phyloP scores from a whole-genome alignment of 2,329 filamentous ascomycete species.

The Aspergillus floridensis region DNA sequence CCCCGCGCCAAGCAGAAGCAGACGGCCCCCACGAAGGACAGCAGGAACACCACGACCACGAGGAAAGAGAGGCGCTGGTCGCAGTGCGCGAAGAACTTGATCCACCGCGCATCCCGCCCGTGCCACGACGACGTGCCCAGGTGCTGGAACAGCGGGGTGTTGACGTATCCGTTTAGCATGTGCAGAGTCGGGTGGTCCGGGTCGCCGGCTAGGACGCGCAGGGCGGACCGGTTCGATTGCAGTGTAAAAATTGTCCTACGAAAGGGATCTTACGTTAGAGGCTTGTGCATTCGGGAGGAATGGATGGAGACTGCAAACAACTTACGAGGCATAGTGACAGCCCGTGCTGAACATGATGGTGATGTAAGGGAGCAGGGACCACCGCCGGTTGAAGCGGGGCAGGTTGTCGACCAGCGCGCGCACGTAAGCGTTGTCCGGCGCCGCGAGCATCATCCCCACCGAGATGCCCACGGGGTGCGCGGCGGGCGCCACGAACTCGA shows the following conservation, averaged over 20 bases:
- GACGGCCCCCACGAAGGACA: background rate
- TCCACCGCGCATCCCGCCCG: conserved; percentile 37
- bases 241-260: conserved; percentile 33
- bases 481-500: conserved; percentile 43
- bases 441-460: conserved; percentile 45
- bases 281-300: too few species aligned
- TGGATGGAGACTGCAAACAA: too few species aligned
- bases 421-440: conserved; percentile 35
- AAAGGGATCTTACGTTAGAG: too few species aligned
- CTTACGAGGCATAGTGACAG: conserved; percentile 44
- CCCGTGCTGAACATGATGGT: conserved; percentile 48
- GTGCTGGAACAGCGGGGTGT: conserved; percentile 44
- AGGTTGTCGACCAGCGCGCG: conserved; percentile 35
- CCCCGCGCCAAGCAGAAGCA: background rate
- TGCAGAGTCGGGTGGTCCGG: conserved; percentile 29
- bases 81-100: conserved; percentile 17
- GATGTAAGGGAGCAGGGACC: conserved; percentile 41
- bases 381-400: conserved; percentile 36
- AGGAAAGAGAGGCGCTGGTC: conserved; percentile 5
- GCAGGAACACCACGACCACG: conserved; percentile 1
- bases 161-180: conserved; percentile 40
- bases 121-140: conserved; percentile 47
- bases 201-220: conserved; percentile 40
- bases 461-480: conserved; percentile 44
- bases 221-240: conserved; percentile 30